Conservation (phyloP, 1,139 yeast species). For the Yamadazyma oceani region DNA sequence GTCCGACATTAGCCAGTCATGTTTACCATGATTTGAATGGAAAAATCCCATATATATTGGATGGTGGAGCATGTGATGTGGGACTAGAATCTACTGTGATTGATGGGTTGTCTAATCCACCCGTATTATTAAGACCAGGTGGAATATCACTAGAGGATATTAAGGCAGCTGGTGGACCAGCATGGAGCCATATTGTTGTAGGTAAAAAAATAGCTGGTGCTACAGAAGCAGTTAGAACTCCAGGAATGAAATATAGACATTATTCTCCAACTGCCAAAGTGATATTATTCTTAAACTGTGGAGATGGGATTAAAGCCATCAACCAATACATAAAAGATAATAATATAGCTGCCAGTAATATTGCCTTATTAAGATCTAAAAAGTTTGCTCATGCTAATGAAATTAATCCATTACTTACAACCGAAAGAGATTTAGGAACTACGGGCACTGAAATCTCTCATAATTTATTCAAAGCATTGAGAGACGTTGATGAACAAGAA, state of each 20-base stretch:
- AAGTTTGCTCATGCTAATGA: slow-evolving; percentile 29
- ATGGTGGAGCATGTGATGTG: slow-evolving; percentile 88
- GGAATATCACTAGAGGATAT: slow-evolving; percentile 85
- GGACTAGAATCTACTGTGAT: slow-evolving; percentile 95
- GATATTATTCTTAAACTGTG: slow-evolving; percentile 57
- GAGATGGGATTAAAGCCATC: slow-evolving; percentile 40
- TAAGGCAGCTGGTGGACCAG: slow-evolving; percentile 55
- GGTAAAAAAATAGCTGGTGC: slow-evolving; percentile 67
- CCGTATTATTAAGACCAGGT: slow-evolving; percentile 89
- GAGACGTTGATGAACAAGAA: slow-evolving; percentile 67
- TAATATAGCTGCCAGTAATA: slow-evolving; percentile 18
- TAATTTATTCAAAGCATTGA: slow-evolving; percentile 66
- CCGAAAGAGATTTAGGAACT: slow-evolving; percentile 53
- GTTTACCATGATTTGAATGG: slow-evolving; percentile 79
- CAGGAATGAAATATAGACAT: slow-evolving; percentile 97
- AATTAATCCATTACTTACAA: slow-evolving; percentile 22
- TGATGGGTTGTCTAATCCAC: slow-evolving; percentile 84
- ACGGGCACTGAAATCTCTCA: slow-evolving; percentile 66
- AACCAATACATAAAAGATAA: slow-evolving; percentile 24
- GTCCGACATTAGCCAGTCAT: slow-evolving; percentile 87
- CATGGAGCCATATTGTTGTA: slow-evolving; percentile 62
- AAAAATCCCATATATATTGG: slow-evolving; percentile 79
- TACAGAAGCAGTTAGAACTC: slow-evolving; percentile 79
- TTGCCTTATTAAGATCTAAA: slow-evolving; percentile 52
- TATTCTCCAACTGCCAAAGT: slow-evolving; percentile 91